Evolutionary conservation across 2,329 filamentous ascomycete genomes (phyloP).

Genomic region (Pseudogymnoascus sp.): DNA sequence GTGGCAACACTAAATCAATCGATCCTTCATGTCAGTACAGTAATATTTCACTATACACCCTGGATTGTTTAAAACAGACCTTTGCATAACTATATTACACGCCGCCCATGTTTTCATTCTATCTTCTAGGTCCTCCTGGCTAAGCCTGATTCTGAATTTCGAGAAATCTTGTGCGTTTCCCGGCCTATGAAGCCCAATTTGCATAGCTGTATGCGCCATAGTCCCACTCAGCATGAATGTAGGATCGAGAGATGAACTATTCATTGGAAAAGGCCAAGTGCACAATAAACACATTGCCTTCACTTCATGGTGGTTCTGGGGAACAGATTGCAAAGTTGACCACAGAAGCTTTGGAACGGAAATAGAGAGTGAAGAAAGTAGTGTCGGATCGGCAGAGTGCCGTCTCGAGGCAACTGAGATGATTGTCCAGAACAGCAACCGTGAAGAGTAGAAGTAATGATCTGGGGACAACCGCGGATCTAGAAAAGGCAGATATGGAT

Average conservation of each 20-base stretch:
- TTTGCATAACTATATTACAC: slow-evolving; percentile 73
- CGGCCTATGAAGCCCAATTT: slow-evolving; percentile 68
- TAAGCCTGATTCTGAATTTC: slow-evolving; percentile 59
- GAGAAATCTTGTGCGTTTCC: slow-evolving; percentile 75
- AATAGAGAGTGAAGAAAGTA: slow-evolving; percentile 60
- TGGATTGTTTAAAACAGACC: neutral
- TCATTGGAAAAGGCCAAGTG: slow-evolving; percentile 77
- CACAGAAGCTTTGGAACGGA: slow-evolving; percentile 65
- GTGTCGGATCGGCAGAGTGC: slow-evolving; percentile 48
- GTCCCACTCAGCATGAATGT: slow-evolving; percentile 74
- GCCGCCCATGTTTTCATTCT: slow-evolving; percentile 70
- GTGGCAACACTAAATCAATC: slow-evolving; percentile 47
- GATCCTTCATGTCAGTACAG: too few relatives aligned
- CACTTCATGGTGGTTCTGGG: slow-evolving; percentile 71
- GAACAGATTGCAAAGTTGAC: slow-evolving; percentile 68
- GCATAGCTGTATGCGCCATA: slow-evolving; percentile 78
- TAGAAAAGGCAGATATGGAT: slow-evolving; percentile 70
- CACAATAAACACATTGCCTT: slow-evolving; percentile 74
- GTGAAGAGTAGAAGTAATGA: slow-evolving; percentile 67
- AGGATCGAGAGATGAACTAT: slow-evolving; percentile 69
- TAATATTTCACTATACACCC: too few relatives aligned
- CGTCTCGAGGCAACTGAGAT: slow-evolving; percentile 67
- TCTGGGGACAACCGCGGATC: slow-evolving; percentile 60
- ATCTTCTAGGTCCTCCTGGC: slow-evolving; percentile 67
- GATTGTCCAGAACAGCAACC: slow-evolving; percentile 79